Percentiles rank a stretch among this genome's conserved stretches.
These are phyloP conservation scores for Pinus albicaulis DNA, from an alignment of 75 land plant genomes.

Conservation along the genomic window DNA sequence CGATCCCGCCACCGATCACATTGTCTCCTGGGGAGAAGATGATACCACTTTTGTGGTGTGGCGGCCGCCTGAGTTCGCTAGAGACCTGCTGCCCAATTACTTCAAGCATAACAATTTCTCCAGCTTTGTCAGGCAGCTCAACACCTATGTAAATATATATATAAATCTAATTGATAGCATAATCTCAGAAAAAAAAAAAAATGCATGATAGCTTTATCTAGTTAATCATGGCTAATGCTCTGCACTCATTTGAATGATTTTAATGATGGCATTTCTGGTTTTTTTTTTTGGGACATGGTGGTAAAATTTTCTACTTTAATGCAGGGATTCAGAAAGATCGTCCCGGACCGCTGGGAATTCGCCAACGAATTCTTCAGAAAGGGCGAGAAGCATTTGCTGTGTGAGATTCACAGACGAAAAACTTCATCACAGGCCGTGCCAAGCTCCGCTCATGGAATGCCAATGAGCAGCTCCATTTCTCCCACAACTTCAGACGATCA, in stretches of 20 bases:
- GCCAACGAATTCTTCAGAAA: slow-evolving; percentile 85
- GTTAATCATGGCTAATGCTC: background rate
- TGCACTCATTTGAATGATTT: background rate
- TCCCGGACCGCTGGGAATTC: slow-evolving; percentile 97
- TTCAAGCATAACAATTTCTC: slow-evolving; percentile 99
- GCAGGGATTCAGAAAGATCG: slow-evolving; percentile 91
- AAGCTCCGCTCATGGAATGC: background rate
- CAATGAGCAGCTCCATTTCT: slow-evolving; percentile 8
- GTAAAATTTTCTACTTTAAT: too few relatives aligned
- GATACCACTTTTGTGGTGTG: slow-evolving; percentile 69
- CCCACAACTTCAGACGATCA: slow-evolving; percentile 31
- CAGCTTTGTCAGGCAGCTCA: slow-evolving; percentile 97
- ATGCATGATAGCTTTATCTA: background rate
- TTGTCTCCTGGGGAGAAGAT: slow-evolving; percentile 69
- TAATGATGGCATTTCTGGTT: background rate
- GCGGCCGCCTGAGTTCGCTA: slow-evolving; percentile 76
- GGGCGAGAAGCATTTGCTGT: slow-evolving; percentile 73
- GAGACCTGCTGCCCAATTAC: slow-evolving; percentile 75
- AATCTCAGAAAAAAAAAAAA: background rate
- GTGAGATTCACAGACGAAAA: slow-evolving; percentile 91
- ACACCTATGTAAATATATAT: slow-evolving; percentile 71
- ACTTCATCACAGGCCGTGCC: slow-evolving; percentile 14
- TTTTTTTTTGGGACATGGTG: too few relatives aligned
- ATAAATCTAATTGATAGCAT: background rate
- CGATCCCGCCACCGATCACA: slow-evolving; percentile 46